Evolutionary conservation across 176 grass and related monocot species (phyloP).

Genomic region (Dactylis glomerata): DNA sequence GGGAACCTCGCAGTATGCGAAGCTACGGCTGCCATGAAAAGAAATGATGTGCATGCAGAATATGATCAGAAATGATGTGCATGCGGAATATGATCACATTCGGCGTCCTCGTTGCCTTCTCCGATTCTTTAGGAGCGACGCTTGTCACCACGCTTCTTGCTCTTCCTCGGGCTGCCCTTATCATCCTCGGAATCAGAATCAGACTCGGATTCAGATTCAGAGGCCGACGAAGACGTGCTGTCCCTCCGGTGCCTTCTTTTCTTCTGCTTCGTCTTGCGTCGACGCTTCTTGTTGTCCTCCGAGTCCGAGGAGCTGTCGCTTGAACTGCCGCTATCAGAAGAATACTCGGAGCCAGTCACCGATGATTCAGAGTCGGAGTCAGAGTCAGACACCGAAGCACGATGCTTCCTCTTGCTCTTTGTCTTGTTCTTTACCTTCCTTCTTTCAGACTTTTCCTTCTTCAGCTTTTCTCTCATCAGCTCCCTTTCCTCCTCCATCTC

Average conservation of each 20-base stretch:
- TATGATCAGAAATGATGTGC: too few relatives aligned
- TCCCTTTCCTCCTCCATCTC: slow-evolving; percentile 44
- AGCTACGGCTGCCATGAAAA: background rate
- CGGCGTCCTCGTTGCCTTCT: background rate
- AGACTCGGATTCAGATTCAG: background rate
- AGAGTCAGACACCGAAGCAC: slow-evolving; percentile 53
- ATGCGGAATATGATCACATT: background rate
- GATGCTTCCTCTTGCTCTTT: slow-evolving; percentile 79
- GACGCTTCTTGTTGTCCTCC: slow-evolving; percentile 12
- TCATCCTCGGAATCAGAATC: background rate
- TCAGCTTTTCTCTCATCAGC: slow-evolving; percentile 20
- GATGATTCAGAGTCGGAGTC: slow-evolving; percentile 62
- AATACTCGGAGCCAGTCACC: slow-evolving; percentile 55
- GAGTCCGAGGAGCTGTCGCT: slow-evolving; percentile 58
- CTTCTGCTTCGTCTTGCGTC: slow-evolving; percentile 14
- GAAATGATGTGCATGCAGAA: background rate
- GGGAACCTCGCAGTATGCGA: background rate
- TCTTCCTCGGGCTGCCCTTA: slow-evolving; percentile 2
- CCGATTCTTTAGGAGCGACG: background rate
- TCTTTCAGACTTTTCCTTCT: slow-evolving; percentile 38
- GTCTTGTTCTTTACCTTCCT: slow-evolving; percentile 48
- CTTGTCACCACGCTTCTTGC: background rate
- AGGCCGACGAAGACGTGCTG: background rate
- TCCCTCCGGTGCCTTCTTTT: slow-evolving; percentile 4
- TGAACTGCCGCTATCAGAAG: slow-evolving; percentile 58